Conservation (phyloP, 108 stramenopile species). For the Schizochytrium sp. region DNA sequence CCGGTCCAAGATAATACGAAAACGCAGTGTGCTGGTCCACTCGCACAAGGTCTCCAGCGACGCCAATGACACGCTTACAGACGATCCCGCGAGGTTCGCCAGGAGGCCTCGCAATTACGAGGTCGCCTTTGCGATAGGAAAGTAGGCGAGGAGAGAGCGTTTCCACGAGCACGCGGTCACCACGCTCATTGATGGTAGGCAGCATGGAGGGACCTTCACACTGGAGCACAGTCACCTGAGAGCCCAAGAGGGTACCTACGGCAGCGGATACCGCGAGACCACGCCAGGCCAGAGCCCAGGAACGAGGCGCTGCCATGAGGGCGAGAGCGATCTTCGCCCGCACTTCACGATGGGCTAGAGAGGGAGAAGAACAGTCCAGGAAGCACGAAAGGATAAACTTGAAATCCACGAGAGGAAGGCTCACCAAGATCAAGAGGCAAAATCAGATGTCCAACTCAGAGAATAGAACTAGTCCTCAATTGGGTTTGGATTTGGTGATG, state of each 20-base stretch:
- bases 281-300: no score
- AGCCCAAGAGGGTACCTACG: neutral
- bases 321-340: no score
- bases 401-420: no score
- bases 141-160: slow-evolving; percentile 1
- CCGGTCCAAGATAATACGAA: no score
- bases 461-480: no score
- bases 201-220: slow-evolving; percentile 35
- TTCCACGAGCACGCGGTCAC: slow-evolving; percentile 39
- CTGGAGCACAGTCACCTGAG: slow-evolving; percentile 23
- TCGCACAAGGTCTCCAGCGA: slow-evolving; percentile 33
- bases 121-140: slow-evolving; percentile 36
- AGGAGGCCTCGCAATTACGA: slow-evolving; percentile 11
- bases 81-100: slow-evolving; percentile 16
- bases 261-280: neutral
- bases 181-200: slow-evolving; percentile 27
- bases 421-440: no score
- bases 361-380: no score
- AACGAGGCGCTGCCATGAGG: no score
- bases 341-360: no score
- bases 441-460: no score
- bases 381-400: no score
- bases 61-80: slow-evolving; percentile 15
- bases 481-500: no score
- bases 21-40: neutral